A percentile compares a stretch with the other conserved stretches of the same genome.
Conservation (phyloP, 352 stramenopile genomes). For the Ophiocytium majus region DNA sequence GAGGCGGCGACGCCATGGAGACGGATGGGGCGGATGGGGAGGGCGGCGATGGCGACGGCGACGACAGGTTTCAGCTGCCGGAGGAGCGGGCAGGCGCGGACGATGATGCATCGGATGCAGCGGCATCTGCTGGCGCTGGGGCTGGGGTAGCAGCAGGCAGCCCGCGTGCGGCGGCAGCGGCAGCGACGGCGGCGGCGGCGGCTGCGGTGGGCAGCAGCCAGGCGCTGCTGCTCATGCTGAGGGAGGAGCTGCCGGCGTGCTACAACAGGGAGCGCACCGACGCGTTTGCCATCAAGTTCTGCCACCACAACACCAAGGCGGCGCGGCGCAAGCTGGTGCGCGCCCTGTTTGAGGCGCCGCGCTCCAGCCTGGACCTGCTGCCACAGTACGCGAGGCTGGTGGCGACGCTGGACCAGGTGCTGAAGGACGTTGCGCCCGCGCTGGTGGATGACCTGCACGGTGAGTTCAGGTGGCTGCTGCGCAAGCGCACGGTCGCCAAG, state of each 20-base stretch:
- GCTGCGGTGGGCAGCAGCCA: conserved; percentile 66
- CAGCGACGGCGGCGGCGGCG: conserved; percentile 38
- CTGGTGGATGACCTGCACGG: conserved; percentile 84
- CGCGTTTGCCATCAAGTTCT: conserved; percentile 91
- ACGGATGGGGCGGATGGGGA: not conserved
- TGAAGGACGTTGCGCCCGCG: conserved; percentile 75
- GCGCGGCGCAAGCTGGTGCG: conserved; percentile 71
- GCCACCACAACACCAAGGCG: conserved; percentile 89
- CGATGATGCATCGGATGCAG: conserved; percentile 59
- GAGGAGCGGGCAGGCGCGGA: conserved; percentile 62
- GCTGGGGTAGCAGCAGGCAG: conserved; percentile 52
- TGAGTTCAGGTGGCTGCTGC: conserved; percentile 83
- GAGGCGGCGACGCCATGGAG: not conserved
- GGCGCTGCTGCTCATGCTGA: conserved; percentile 79
- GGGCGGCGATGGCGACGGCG: conserved; percentile 18
- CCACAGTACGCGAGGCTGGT: conserved; percentile 89
- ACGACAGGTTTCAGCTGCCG: conserved; percentile 52
- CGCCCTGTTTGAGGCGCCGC: conserved; percentile 85
- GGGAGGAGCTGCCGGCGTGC: conserved; percentile 88
- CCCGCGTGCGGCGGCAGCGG: conserved; percentile 57
- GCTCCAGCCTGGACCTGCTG: conserved; percentile 86
- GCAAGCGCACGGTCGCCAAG: conserved; percentile 4
- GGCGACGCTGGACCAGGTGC: conserved; percentile 70
- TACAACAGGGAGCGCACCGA: conserved; percentile 89
- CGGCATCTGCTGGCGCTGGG: no score